Percentiles rank a stretch among this genome's conserved stretches.
Evolutionary conservation across 768 basidiomycete genomes (phyloP).

Genomic region (Mycena vitilis): DNA sequence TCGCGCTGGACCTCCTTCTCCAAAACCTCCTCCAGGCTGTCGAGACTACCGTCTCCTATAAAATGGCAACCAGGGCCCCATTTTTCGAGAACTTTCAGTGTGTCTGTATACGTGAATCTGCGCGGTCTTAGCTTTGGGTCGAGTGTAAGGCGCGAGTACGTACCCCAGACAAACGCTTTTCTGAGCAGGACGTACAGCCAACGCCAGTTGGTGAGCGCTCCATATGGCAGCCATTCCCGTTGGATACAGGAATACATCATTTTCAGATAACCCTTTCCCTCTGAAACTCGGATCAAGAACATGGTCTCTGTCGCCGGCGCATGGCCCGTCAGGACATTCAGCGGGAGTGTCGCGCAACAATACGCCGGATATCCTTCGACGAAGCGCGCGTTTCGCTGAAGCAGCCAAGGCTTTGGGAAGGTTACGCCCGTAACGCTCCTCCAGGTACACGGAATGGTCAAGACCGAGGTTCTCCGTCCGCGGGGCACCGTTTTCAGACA

Average conservation of each 20-base stretch:
- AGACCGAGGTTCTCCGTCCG: slow-evolving; percentile 61
- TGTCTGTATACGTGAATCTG: slow-evolving; percentile 96
- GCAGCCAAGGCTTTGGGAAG: slow-evolving; percentile 77
- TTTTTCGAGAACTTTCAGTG: slow-evolving; percentile 92
- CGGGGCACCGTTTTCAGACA: slow-evolving; percentile 4
- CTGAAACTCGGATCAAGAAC: slow-evolving; percentile 72
- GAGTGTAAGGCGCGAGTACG: slow-evolving; percentile 39
- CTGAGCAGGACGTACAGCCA: slow-evolving; percentile 62
- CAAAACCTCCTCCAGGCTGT: slow-evolving; percentile 75
- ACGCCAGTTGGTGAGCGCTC: slow-evolving; percentile 83
- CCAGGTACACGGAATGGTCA: slow-evolving; percentile 83
- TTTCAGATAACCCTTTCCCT: slow-evolving; percentile 76
- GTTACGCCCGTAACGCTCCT: slow-evolving; percentile 96
- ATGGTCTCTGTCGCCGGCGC: slow-evolving; percentile 58
- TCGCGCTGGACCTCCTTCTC: slow-evolving; percentile 52
- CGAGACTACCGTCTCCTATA: slow-evolving; percentile 84
- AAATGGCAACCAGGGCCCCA: slow-evolving; percentile 97
- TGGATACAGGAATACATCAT: slow-evolving; percentile 90
- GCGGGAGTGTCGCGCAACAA: slow-evolving; percentile 69
- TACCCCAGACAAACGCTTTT: slow-evolving; percentile 97
- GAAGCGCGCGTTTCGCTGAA: slow-evolving; percentile 87
- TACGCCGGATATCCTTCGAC: slow-evolving; percentile 91
- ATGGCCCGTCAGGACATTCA: slow-evolving; percentile 47
- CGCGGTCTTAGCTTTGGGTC: not conserved
- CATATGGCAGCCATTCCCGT: slow-evolving; percentile 97